phyloP scores from a whole-genome alignment of 75 land plant species.

The Larix kaempferi region DNA sequence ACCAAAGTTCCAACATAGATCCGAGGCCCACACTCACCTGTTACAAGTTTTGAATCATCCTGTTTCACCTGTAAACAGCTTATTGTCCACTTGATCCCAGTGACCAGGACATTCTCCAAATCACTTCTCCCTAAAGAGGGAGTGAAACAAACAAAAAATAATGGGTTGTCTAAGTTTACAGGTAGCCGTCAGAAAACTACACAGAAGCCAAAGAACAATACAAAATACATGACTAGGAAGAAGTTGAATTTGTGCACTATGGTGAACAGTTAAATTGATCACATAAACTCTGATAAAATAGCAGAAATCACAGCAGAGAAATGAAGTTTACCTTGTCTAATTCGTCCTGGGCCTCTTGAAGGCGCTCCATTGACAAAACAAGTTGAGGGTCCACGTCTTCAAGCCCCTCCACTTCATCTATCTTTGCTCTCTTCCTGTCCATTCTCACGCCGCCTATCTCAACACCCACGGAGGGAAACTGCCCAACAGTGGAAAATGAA shows the following conservation, averaged over 20 bases:
- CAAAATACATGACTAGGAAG: background rate
- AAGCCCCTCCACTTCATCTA: background rate
- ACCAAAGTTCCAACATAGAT: too few species aligned
- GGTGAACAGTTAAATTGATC: background rate
- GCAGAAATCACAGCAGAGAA: too few species aligned
- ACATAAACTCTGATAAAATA: background rate
- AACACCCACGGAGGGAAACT: too few species aligned
- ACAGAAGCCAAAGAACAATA: background rate
- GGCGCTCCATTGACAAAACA: conserved; percentile 8
- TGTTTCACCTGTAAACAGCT: too few species aligned
- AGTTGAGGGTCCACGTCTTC: conserved; percentile 1
- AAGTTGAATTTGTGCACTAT: background rate
- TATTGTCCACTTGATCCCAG: too few species aligned
- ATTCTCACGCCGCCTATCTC: background rate
- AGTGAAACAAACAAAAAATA: background rate
- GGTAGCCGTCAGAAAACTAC: background rate
- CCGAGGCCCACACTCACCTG: too few species aligned
- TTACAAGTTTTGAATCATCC: too few species aligned
- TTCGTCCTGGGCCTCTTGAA: conserved; percentile 7
- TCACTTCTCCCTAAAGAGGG: too few species aligned
- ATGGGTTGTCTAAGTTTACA: background rate
- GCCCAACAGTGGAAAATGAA: too few species aligned
- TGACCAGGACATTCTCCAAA: too few species aligned
- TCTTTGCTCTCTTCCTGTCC: conserved; percentile 6
- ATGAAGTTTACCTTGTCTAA: conserved; percentile 6